Evolutionary conservation across 371 early-diverging fungal species (phyloP).

Genomic region (Nosema muscidifuracis): DNA sequence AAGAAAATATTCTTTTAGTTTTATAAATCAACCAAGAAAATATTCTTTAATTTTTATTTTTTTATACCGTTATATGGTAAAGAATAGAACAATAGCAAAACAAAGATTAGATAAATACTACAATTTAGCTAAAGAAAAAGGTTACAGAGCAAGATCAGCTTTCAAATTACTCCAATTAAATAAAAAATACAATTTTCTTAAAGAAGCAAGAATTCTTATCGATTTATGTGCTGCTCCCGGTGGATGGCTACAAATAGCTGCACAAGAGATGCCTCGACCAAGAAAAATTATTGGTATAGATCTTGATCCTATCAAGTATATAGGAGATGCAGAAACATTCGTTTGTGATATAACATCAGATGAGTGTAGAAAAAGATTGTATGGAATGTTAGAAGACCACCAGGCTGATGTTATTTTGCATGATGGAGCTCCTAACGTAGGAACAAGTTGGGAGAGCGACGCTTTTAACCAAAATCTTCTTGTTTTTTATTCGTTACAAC

Average conservation of each 20-base stretch:
- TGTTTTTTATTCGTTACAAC: slow-evolving; percentile 80
- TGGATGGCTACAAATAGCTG: slow-evolving; percentile 93
- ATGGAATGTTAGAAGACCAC: slow-evolving; percentile 76
- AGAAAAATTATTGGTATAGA: slow-evolving; percentile 73
- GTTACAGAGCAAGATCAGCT: slow-evolving; percentile 97
- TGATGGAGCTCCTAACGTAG: slow-evolving; percentile 99
- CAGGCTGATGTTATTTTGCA: slow-evolving; percentile 96
- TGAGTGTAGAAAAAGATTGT: slow-evolving; percentile 74
- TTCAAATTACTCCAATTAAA: slow-evolving; percentile 93
- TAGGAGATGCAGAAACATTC: slow-evolving; percentile 81
- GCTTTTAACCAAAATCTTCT: slow-evolving; percentile 93
- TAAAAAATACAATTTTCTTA: slow-evolving; percentile 78
- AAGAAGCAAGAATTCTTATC: slow-evolving; percentile 75
- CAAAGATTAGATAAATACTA: slow-evolving; percentile 98
- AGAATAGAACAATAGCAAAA: slow-evolving; percentile 65
- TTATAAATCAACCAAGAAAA: too few species aligned
- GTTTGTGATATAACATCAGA: slow-evolving; percentile 93
- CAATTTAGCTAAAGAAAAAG: slow-evolving; percentile 98
- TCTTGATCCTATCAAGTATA: slow-evolving; percentile 88
- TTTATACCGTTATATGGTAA: slow-evolving; percentile 41
- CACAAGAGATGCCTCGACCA: slow-evolving; percentile 61
- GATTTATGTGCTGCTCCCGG: slow-evolving; percentile 98
- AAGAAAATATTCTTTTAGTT: too few species aligned
- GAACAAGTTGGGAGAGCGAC: slow-evolving; percentile 91
- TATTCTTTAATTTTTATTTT: too few species aligned